phyloP scores from a whole-genome alignment of 257 asterid species.

The Eustoma russellianum region DNA sequence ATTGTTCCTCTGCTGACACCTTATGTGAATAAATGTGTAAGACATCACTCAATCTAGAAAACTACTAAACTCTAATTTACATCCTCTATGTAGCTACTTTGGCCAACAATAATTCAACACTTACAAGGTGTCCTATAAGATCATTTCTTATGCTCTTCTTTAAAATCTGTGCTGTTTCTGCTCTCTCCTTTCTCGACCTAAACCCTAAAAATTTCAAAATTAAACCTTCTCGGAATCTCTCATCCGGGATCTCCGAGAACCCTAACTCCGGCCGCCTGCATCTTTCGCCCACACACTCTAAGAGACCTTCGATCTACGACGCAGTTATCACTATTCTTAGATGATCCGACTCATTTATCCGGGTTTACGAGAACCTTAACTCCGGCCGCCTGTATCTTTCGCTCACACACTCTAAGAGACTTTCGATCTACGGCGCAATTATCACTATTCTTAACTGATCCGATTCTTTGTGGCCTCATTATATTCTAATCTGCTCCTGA shows the following conservation, averaged over 20 bases:
- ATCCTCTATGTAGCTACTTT: no score
- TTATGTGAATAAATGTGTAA: no score
- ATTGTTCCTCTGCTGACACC: no score
- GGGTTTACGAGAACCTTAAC: conserved; percentile 31
- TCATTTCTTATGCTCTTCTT: background rate
- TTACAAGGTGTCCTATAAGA: no score
- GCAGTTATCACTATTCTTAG: background rate
- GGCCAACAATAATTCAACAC: no score
- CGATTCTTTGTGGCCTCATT: conserved; percentile 25
- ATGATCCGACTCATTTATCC: conserved; percentile 34
- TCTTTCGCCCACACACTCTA: background rate
- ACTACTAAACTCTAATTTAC: no score
- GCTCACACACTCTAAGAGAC: background rate
- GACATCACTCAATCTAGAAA: no score
- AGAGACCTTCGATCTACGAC: conserved; percentile 18
- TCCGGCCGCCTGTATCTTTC: background rate
- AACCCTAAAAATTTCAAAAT: conserved; percentile 30
- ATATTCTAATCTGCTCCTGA: conserved; percentile 8
- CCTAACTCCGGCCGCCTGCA: conserved; percentile 15
- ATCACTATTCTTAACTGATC: conserved; percentile 4
- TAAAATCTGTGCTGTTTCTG: background rate
- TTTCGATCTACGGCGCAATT: conserved; percentile 19
- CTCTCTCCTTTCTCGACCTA: conserved; percentile 11
- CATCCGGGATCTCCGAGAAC: conserved; percentile 27
- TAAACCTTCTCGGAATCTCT: conserved; percentile 16